Percentiles rank a stretch among this genome's conserved stretches.
These are phyloP conservation scores for Leucosporidium scottii DNA, from an alignment of 768 basidiomycete genomes.

Conservation along the genomic window DNA sequence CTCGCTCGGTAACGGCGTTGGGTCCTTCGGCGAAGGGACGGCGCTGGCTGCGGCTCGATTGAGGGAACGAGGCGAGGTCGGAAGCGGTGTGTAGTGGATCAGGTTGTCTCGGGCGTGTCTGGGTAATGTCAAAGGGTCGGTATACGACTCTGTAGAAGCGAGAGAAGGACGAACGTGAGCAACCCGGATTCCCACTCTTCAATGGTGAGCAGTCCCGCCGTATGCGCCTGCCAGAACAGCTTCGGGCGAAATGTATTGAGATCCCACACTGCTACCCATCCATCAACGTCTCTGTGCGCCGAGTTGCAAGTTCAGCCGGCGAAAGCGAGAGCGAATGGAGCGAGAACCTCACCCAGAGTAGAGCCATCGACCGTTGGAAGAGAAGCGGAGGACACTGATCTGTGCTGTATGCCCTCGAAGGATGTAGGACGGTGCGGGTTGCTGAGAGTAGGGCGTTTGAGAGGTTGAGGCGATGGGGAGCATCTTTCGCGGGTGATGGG, in stretches of 20 bases:
- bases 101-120: slow-evolving; percentile 85
- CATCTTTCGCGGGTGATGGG: no score
- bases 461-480: no score
- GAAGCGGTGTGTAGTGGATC: slow-evolving; percentile 62
- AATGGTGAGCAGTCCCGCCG: slow-evolving; percentile 65
- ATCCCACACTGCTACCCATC: slow-evolving; percentile 68
- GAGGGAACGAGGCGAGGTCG: slow-evolving; percentile 25
- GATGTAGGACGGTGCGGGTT: slow-evolving; percentile 56
- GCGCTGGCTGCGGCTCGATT: slow-evolving; percentile 46
- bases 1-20: slow-evolving; percentile 50
- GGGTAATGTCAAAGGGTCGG: not conserved
- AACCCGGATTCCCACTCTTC: slow-evolving; percentile 62
- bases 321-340: not conserved
- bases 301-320: not conserved
- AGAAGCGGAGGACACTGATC: slow-evolving; percentile 57
- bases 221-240: slow-evolving; percentile 69
- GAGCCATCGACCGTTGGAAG: slow-evolving; percentile 65
- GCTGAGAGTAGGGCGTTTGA: not conserved
- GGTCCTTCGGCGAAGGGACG: slow-evolving; percentile 42
- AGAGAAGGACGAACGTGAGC: slow-evolving; percentile 64
- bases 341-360: slow-evolving; percentile 59
- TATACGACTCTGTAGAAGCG: not conserved
- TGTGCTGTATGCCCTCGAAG: slow-evolving; percentile 65
- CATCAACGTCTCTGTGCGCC: slow-evolving; percentile 54
- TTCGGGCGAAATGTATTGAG: slow-evolving; percentile 68